phyloP scores from a whole-genome alignment of 768 basidiomycete species.

The Flagelloscypha sp. region DNA sequence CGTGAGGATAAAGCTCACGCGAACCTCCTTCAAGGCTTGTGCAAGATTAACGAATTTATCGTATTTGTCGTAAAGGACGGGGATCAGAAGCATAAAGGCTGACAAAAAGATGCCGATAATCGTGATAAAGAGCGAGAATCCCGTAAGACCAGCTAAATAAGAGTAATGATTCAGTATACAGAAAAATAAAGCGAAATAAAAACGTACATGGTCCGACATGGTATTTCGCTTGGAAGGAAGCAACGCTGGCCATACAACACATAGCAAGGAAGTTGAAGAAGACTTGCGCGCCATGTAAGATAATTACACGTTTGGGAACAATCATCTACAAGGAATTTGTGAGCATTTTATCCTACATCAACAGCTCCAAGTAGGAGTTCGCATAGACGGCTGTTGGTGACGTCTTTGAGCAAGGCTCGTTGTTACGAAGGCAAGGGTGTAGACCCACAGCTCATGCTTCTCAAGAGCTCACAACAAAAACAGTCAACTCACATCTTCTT shows the following conservation, averaged over 20 bases:
- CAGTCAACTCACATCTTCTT: too few species aligned
- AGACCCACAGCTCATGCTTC: too few species aligned
- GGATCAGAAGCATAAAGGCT: slow-evolving; percentile 65
- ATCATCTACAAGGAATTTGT: slow-evolving; percentile 67
- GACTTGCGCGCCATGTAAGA: slow-evolving; percentile 67
- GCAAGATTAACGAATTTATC: slow-evolving; percentile 73
- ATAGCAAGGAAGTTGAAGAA: slow-evolving; percentile 93
- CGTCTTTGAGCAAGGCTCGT: too few species aligned
- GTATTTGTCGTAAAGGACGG: slow-evolving; percentile 79
- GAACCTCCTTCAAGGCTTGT: slow-evolving; percentile 71
- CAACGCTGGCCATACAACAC: slow-evolving; percentile 86
- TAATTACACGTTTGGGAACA: slow-evolving; percentile 73
- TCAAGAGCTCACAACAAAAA: too few species aligned
- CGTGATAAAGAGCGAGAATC: slow-evolving; percentile 78
- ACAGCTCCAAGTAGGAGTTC: too few species aligned
- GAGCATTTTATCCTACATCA: too few species aligned
- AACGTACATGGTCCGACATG: slow-evolving; percentile 77
- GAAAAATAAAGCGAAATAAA: slow-evolving; percentile 1
- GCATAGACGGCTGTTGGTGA: too few species aligned
- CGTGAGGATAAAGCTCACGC: slow-evolving; percentile 78
- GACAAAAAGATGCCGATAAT: slow-evolving; percentile 67
- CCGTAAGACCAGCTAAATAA: slow-evolving; percentile 69
- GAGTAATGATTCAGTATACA: slow-evolving; percentile 13
- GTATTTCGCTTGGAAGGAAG: slow-evolving; percentile 82
- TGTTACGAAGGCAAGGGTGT: too few species aligned